Conservation (phyloP, 148 eudicot genomes). For the Rhododendron kiyosumense region DNA sequence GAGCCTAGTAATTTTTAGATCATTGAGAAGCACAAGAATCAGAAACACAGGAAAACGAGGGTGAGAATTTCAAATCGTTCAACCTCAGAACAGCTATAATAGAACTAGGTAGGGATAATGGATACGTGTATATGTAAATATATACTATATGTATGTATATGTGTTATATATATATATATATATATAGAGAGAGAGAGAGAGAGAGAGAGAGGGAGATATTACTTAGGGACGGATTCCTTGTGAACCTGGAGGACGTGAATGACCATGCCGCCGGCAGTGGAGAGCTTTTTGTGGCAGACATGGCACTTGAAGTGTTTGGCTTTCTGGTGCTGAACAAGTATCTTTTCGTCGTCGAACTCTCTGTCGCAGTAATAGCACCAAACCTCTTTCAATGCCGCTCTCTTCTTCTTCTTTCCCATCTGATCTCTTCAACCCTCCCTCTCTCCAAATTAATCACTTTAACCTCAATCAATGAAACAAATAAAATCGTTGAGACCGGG, state of each 20-base stretch:
- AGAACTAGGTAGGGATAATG: not conserved
- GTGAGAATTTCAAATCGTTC: not conserved
- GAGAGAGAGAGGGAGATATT: not conserved
- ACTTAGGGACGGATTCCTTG: slow-evolving; percentile 87
- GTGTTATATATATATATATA: not conserved
- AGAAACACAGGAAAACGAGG: not conserved
- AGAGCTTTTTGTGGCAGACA: slow-evolving; percentile 93
- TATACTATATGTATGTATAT: too few species aligned
- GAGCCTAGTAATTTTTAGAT: not conserved
- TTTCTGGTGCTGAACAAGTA: slow-evolving; percentile 88
- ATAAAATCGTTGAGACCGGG: not conserved
- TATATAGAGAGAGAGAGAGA: not conserved
- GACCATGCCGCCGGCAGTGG: slow-evolving; percentile 94
- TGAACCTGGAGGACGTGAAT: slow-evolving; percentile 98
- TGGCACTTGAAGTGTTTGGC: slow-evolving; percentile 97
- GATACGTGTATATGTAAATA: not conserved
- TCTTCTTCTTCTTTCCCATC: slow-evolving; percentile 93
- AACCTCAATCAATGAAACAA: not conserved
- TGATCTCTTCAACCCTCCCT: not conserved
- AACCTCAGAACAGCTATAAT: not conserved
- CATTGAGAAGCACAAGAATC: not conserved
- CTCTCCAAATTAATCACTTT: not conserved
- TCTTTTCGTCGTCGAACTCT: slow-evolving; percentile 97
- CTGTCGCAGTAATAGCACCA: slow-evolving; percentile 98
- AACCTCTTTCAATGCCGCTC: slow-evolving; percentile 41